Evolutionary conservation across 139 green algal genomes (phyloP).

Genomic region (Picochlorum sp.): DNA sequence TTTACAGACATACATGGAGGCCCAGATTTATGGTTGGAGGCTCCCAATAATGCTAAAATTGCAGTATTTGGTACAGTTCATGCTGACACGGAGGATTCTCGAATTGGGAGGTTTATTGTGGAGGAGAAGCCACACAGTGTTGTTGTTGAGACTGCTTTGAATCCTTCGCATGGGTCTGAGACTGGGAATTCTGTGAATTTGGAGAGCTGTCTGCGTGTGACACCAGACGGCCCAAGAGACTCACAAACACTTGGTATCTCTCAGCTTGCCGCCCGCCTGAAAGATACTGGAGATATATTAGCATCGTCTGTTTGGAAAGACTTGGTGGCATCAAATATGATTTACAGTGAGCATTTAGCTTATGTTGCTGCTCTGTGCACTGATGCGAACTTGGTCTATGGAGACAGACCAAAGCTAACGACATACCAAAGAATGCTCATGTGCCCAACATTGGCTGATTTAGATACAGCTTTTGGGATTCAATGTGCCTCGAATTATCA

Average conservation of each 20-base stretch:
- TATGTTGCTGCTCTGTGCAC: slow-evolving; percentile 61
- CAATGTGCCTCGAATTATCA: slow-evolving; percentile 27
- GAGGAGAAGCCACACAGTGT: slow-evolving; percentile 32
- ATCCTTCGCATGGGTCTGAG: slow-evolving; percentile 39
- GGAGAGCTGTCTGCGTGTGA: slow-evolving; percentile 18
- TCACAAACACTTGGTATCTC: slow-evolving; percentile 10
- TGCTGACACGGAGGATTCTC: background rate
- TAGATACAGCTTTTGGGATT: slow-evolving; percentile 21
- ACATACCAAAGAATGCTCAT: slow-evolving; percentile 45
- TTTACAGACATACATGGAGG: background rate
- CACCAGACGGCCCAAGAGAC: background rate
- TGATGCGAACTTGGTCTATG: slow-evolving; percentile 52
- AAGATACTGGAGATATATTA: slow-evolving; percentile 11
- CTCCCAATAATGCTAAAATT: slow-evolving; percentile 15
- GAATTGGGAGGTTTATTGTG: slow-evolving; percentile 39
- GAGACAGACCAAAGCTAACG: slow-evolving; percentile 64
- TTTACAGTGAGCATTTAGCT: slow-evolving; percentile 64
- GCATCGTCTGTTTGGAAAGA: slow-evolving; percentile 19
- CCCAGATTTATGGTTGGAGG: slow-evolving; percentile 5
- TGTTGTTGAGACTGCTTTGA: slow-evolving; percentile 58
- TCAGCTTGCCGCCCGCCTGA: slow-evolving; percentile 23
- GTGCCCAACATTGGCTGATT: slow-evolving; percentile 12
- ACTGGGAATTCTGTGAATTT: slow-evolving; percentile 22
- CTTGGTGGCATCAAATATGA: slow-evolving; percentile 9
- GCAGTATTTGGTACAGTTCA: slow-evolving; percentile 31